Evolutionary conservation across 805 yeast species (phyloP), one percentile per base, ranked within the genome.

Genomic region (Metschnikowia shivogae): DNA sequence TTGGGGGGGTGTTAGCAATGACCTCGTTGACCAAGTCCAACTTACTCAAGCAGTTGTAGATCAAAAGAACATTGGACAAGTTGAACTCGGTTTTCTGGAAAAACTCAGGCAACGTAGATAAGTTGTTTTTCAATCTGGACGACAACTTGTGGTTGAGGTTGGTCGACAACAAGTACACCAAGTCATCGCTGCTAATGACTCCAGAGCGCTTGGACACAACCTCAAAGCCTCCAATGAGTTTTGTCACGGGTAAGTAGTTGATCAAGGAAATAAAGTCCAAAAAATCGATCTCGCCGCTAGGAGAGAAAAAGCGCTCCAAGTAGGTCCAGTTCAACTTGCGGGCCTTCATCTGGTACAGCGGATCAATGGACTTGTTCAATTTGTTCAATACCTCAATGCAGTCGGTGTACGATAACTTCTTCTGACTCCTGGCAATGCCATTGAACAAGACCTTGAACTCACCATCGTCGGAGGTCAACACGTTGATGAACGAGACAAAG

Each of bases 401-500:
- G 29, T 67, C 64, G 36, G 63, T 59, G 50, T 68, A 70, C 14
- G 62, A 45, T 43, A 68, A 54, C 42, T 46, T 55, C 11, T 49
- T 39, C 22, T 53, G 47, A 32, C 52, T 54, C 14, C 49, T 43
- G 20, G 63, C 43, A 54, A 81, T 73, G 45, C 81, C 71, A 53
- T 76, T 76, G 63, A 78, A 82, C 17, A 82, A 60, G 19, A 81
- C 61, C 45, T 75, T 71, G 55, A 70, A 70, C 57, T 77, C 78
- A 39, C 73, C 75, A 37, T 63, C 61, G 34, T 50, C 49, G 33
- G 56, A 47, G 14, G 62, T 54, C 77, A 78, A 64, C 29, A 73
- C 73, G 48, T 76, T 72, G 56, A 86, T 81, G 60, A 92, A 86
- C 35, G 76, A 74, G 41, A 78, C 67, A 85, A 95, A 92, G 60